phyloP scores from a whole-genome alignment of 768 basidiomycete species.

The Hericium rajendrae region DNA sequence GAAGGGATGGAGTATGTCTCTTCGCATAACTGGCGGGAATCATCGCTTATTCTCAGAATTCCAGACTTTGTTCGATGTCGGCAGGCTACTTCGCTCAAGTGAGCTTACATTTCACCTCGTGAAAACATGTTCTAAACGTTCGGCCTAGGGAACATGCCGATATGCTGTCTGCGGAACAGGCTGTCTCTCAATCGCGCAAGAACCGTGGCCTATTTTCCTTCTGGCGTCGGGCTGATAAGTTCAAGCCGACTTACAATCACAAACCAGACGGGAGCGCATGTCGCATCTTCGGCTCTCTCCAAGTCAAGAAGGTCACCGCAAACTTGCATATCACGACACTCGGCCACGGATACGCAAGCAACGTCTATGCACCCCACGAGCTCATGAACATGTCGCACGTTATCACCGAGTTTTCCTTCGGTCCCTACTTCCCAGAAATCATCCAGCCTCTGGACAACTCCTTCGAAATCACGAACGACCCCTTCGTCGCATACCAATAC shows the following conservation, averaged over 20 bases:
- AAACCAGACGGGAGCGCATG: slow-evolving; percentile 66
- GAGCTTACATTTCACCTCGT: slow-evolving; percentile 14
- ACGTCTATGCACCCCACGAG: slow-evolving; percentile 78
- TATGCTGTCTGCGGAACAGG: slow-evolving; percentile 60
- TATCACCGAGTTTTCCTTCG: slow-evolving; percentile 95
- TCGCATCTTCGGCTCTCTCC: slow-evolving; percentile 73
- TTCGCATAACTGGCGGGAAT: no score
- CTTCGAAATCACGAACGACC: slow-evolving; percentile 60
- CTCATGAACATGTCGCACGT: slow-evolving; percentile 95
- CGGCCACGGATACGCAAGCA: slow-evolving; percentile 88
- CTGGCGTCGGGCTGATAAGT: slow-evolving; percentile 34
- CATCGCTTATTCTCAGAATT: neutral
- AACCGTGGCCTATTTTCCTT: slow-evolving; percentile 68
- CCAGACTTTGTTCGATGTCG: slow-evolving; percentile 71
- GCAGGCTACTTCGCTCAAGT: slow-evolving; percentile 70
- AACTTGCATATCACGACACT: slow-evolving; percentile 93
- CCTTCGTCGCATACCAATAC: slow-evolving; percentile 89
- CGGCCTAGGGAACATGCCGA: slow-evolving; percentile 47
- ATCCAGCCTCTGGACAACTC: slow-evolving; percentile 90
- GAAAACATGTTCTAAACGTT: neutral
- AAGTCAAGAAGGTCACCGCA: slow-evolving; percentile 85
- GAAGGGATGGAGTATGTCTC: slow-evolving; percentile 68
- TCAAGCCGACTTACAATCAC: slow-evolving; percentile 68
- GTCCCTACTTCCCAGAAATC: slow-evolving; percentile 92
- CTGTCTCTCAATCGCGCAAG: slow-evolving; percentile 59